Evolutionary conservation across 164 flowering plant species (phyloP).

Genomic region (Tinospora cordifolia): DNA sequence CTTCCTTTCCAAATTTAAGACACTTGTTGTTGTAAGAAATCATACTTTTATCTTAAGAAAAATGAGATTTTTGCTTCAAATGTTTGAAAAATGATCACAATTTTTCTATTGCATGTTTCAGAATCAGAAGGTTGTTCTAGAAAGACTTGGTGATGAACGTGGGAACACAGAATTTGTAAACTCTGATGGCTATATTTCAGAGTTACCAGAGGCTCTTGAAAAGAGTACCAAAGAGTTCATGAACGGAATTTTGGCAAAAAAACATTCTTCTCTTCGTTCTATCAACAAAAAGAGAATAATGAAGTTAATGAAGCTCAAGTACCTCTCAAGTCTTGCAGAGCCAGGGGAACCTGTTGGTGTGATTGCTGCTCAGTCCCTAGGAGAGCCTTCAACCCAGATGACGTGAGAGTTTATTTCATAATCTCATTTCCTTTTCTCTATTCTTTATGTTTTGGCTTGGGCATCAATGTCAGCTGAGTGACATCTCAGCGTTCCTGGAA

Average conservation of each 20-base stretch:
- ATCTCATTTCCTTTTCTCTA: background rate
- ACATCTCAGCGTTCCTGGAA: background rate
- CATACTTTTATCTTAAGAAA: background rate
- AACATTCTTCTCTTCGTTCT: slow-evolving; percentile 10
- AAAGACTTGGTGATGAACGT: slow-evolving; percentile 29
- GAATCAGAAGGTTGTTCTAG: slow-evolving; percentile 50
- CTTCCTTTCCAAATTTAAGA: slow-evolving; percentile 56
- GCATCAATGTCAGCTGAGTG: background rate
- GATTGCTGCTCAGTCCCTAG: slow-evolving; percentile 91
- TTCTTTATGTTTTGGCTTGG: background rate
- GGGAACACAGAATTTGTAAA: slow-evolving; percentile 14
- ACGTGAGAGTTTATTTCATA: slow-evolving; percentile 48
- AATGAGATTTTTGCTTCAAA: background rate
- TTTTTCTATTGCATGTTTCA: slow-evolving; percentile 22
- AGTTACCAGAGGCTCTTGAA: slow-evolving; percentile 47
- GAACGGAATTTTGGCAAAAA: slow-evolving; percentile 12
- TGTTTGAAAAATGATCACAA: background rate
- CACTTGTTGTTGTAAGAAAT: slow-evolving; percentile 48
- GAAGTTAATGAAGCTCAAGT: slow-evolving; percentile 57
- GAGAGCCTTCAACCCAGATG: slow-evolving; percentile 99
- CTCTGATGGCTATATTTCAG: slow-evolving; percentile 37
- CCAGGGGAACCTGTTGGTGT: slow-evolving; percentile 99
- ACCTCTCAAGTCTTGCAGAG: slow-evolving; percentile 73
- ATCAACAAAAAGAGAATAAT: slow-evolving; percentile 34
- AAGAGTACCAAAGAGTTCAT: slow-evolving; percentile 35